Base-by-base conservation (phyloP, 805 yeast species). In the Saturnispora silvae region DNA sequence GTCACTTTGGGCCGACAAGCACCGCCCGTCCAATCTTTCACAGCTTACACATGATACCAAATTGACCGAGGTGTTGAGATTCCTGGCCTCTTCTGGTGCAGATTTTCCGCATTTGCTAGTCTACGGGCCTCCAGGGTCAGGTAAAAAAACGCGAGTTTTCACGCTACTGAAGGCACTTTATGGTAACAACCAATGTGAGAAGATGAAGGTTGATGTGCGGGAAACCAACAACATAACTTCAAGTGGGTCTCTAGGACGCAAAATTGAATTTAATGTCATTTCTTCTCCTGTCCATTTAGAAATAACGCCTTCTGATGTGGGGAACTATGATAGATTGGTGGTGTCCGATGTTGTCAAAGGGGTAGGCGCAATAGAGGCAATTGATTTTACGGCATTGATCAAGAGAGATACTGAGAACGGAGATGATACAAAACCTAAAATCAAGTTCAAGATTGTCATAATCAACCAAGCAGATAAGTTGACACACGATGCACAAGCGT, bases 1-100 rank as follows among this genome's bases (percentile, higher is more conserved):
- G 96, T 81, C 96, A 5, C 70, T 92, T 56, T 92, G 98, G 98
- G 95, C 94, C 6, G 97, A 92, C 57, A 85, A 86, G 47, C 77
- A 86, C 58, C 72, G 96, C 46, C 98, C 98, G 6, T 72, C 64
- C 43, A 62, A 66, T 1, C 64, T 92, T 34, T 71, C 67, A 2
- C 67, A 65, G 19, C 64, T 92, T 32, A 74, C 77, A 36, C 87
- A 70, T 54, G 94, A 86, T 52, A 59, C 58, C 0, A 69, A 67
- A 4, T 70, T 87, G 20, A 75, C 95, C 0, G 56, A 63, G 26
- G 71, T 80, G 40, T 63, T 92, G 25, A 58, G 63, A 32, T 39
- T 41, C 4, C 51, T 54, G 41, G 72, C 80, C 0, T 56, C 70
- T 0, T 70, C 83, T 2, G 87, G 86, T 0, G 18, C 40, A 3